A percentile compares a stretch with the other conserved stretches of the same genome.
Conservation (phyloP, 164 flowering plant genomes). For the Magnolia changhungtana region DNA sequence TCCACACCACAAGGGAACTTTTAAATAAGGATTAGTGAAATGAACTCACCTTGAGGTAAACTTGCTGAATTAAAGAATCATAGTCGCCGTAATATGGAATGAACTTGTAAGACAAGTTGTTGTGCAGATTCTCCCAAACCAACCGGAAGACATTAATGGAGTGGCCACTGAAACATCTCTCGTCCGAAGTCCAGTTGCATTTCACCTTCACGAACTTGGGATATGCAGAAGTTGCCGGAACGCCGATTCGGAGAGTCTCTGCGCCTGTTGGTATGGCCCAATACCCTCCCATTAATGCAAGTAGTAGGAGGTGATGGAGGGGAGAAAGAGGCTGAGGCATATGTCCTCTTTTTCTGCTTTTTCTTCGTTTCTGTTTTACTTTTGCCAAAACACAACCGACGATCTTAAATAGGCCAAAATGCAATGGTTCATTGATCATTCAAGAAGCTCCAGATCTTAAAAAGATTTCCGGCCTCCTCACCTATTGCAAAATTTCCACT, state of each 20-base stretch:
- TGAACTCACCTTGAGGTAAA: conserved; percentile 34
- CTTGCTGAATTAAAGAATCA: conserved; percentile 20
- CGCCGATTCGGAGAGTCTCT: conserved; percentile 38
- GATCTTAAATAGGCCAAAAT: too few relatives aligned
- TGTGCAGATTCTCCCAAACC: conserved; percentile 21
- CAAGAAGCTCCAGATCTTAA: too few relatives aligned
- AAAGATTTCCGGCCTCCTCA: too few relatives aligned
- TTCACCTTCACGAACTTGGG: background rate
- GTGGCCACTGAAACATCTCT: conserved; percentile 29
- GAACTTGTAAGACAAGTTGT: conserved; percentile 27
- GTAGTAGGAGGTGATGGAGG: background rate
- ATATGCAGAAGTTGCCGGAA: conserved; percentile 29
- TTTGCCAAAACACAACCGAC: too few relatives aligned
- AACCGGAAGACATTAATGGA: conserved; percentile 42
- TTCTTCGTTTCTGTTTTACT: background rate
- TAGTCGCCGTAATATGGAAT: conserved; percentile 16
- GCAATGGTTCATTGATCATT: too few relatives aligned
- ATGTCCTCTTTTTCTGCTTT: background rate
- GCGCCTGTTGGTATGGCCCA: conserved; percentile 37
- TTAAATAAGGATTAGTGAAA: background rate
- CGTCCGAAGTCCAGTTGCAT: background rate
- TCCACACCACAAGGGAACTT: too few relatives aligned
- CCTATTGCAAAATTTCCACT: too few relatives aligned
- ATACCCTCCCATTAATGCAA: conserved; percentile 23
- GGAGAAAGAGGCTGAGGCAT: background rate